A percentile compares a stretch with the other conserved stretches of the same genome.
Conservation (phyloP, 345 rosid species). For the Theobroma cacao region DNA sequence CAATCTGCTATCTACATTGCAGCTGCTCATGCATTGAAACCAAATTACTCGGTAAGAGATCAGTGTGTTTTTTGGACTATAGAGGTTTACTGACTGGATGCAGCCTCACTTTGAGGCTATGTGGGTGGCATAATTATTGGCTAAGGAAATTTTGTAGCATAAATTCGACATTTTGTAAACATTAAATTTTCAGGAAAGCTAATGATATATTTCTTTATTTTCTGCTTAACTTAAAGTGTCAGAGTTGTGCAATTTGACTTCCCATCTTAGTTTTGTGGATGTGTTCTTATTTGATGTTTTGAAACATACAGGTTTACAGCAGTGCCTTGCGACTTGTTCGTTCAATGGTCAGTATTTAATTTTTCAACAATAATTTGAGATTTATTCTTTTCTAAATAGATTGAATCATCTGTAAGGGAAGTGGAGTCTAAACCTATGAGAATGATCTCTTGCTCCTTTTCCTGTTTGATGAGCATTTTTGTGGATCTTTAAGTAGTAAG, state of each 20-base stretch:
- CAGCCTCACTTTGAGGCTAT: not conserved
- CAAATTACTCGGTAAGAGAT: slow-evolving; percentile 68
- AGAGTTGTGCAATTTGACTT: slow-evolving; percentile 3
- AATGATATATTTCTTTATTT: not conserved
- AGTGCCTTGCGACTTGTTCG: slow-evolving; percentile 95
- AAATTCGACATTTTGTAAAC: not conserved
- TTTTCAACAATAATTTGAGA: not conserved
- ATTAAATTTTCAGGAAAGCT: not conserved
- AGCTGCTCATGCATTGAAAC: slow-evolving; percentile 97
- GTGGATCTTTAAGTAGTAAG: not conserved
- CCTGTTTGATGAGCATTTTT: not conserved
- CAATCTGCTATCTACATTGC: slow-evolving; percentile 98
- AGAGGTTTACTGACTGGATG: not conserved
- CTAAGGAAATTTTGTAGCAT: not conserved
- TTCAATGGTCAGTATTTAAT: slow-evolving; percentile 72
- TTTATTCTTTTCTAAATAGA: not conserved
- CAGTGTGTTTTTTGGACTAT: not conserved
- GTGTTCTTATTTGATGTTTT: not conserved
- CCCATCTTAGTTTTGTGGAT: not conserved
- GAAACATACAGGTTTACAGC: slow-evolving; percentile 66
- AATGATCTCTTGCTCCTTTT: not conserved
- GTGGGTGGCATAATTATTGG: not conserved
- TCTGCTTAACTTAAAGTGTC: not conserved
- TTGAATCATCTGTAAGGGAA: not conserved
- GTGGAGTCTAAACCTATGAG: not conserved